Base-by-base conservation (phyloP, 1,284 basidiomycete genomes). In the Cryptococcus sp. region DNA sequence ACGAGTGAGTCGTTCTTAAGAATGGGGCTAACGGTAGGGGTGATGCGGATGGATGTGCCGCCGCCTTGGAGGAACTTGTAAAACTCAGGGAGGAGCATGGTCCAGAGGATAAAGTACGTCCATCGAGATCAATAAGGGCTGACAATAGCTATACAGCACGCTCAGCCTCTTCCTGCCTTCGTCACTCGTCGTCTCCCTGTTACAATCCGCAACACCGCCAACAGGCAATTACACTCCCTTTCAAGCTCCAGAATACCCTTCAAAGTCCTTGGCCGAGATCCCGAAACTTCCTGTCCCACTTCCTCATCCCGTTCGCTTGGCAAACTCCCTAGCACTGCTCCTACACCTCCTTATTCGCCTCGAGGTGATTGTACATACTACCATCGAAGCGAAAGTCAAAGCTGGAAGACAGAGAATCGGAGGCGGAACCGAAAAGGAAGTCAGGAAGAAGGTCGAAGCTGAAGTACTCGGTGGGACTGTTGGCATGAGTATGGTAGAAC, bases 1-100 rank as follows among this genome's bases (percentile, higher is more conserved):
- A 83, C 53, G 72, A 75, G 88, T 88, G 64, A 52, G 82, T 64
- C 13, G n/a, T 34, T 32, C 44, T 43, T 13, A 28, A 43, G 18
- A 23, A 42, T 28, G 5, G 46, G 4, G 16, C 45, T 48, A 48
- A 52, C 59, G 16, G 25, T 57, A 92, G 90, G 4, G 77, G 83
- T 31, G 91, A 98, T 67, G 82, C 81, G 0, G 78, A 78, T 7
- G 93, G 88, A 72, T 88, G 85, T 59, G 89, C 87, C 0, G 87
- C 90, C 63, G 77, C 79, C 0, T 69, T 94, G 40, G 87, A 92
- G 67, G 87, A 85, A 59, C 76, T 89, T 36, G 74, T 96, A n/a
- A 79, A 83, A 2, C 66, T 85, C 2, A 80, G 83, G 23, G 78
- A 83, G 16, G 76, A 82, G 45, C 78, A 83, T 54, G 87, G 87